Percentiles rank a stretch among this genome's conserved stretches.
These are phyloP conservation scores for Tuber magnatum DNA, from an alignment of 495 filamentous ascomycete species.

Conservation along the genomic window DNA sequence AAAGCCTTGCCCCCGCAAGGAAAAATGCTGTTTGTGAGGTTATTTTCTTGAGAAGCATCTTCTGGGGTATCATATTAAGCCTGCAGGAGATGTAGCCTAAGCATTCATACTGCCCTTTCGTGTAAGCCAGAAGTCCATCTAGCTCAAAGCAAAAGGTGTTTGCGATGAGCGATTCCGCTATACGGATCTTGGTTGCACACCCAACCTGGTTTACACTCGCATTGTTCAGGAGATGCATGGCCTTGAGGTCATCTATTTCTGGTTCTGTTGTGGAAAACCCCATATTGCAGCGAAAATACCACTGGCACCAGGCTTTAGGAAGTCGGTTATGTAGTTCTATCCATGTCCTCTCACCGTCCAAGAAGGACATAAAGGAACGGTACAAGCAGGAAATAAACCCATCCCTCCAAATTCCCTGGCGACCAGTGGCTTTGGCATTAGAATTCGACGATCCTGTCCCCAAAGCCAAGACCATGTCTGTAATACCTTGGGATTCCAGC, in stretches of 20 bases:
- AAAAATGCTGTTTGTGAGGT: slow-evolving; percentile 6
- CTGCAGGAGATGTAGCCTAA: too few species aligned
- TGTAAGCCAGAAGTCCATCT: slow-evolving; percentile 2
- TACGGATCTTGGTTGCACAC: too few species aligned
- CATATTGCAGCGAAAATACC: slow-evolving; percentile 5
- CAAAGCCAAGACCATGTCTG: too few species aligned
- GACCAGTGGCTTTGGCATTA: slow-evolving; percentile 1
- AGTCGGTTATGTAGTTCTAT: slow-evolving; percentile 6
- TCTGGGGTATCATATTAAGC: not conserved
- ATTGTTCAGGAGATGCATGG: too few species aligned
- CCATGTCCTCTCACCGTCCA: slow-evolving; percentile 15
- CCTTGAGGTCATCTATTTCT: too few species aligned
- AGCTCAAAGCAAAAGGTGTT: slow-evolving; percentile 11
- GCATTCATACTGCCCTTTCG: slow-evolving; percentile 8
- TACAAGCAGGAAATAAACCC: slow-evolving; percentile 14
- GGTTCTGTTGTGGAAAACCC: not conserved
- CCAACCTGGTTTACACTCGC: too few species aligned
- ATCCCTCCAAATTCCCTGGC: slow-evolving; percentile 9
- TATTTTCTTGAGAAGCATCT: slow-evolving; percentile 3
- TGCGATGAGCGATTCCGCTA: not conserved
- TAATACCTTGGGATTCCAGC: too few species aligned
- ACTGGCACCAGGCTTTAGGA: not conserved
- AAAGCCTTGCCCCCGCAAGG: slow-evolving; percentile 1
- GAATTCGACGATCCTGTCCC: too few species aligned
- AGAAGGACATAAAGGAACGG: slow-evolving; percentile 9